phyloP scores from a whole-genome alignment of 306 rosid species.

The Oemleria cerasiformis region DNA sequence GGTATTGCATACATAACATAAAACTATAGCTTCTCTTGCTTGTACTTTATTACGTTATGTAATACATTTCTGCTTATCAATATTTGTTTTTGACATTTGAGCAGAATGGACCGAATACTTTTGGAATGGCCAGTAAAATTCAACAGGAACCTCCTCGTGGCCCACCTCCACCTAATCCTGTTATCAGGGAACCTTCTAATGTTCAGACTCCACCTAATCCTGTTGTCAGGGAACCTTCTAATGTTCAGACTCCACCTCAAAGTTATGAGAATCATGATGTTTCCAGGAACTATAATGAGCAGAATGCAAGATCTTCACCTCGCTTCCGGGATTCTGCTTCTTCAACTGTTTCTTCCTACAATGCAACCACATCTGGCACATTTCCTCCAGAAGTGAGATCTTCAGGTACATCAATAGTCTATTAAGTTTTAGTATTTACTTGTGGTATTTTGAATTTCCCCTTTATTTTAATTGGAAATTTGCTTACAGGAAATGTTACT shows the following conservation, averaged over 20 bases:
- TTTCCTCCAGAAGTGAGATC: conserved; percentile 43
- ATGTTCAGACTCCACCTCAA: conserved; percentile 38
- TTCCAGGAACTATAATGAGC: conserved; percentile 32
- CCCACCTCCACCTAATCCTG: conserved; percentile 43
- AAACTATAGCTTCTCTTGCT: neutral
- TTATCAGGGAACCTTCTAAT: conserved; percentile 41
- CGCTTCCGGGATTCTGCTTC: conserved; percentile 32
- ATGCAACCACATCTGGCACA: conserved; percentile 31
- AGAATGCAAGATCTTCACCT: conserved; percentile 30
- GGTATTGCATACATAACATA: conserved; percentile 10
- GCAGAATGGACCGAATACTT: conserved; percentile 72
- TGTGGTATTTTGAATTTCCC: neutral
- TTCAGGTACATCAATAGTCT: conserved; percentile 44
- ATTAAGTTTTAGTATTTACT: neutral
- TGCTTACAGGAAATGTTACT: conserved; percentile 38
- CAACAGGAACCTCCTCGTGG: conserved; percentile 51
- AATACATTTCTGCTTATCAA: neutral
- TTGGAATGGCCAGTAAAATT: conserved; percentile 40
- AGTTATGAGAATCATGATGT: conserved; percentile 33
- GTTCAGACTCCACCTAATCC: conserved; percentile 32
- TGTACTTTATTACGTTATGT: neutral
- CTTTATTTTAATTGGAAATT: conserved; percentile 15
- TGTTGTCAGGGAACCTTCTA: conserved; percentile 29
- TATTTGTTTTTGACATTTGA: conserved; percentile 17
- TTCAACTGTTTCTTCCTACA: conserved; percentile 28